These are phyloP conservation scores for Carallia pectinifolia DNA, from an alignment of 345 rosid species.

Conservation along the genomic window DNA sequence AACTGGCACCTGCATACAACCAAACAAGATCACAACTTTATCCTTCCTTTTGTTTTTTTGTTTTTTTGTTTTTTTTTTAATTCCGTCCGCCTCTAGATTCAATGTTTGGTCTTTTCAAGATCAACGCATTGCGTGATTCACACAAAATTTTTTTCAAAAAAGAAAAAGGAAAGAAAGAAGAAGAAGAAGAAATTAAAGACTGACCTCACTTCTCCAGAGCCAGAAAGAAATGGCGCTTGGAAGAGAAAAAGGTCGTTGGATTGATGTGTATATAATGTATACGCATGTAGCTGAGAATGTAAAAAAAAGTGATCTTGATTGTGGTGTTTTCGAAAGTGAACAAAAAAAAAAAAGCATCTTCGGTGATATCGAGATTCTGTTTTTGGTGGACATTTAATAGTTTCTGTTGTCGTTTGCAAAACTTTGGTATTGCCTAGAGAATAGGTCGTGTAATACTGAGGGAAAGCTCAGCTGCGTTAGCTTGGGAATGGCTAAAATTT, in stretches of 20 bases:
- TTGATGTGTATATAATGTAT: neutral
- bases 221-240: neutral
- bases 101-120: too few relatives aligned
- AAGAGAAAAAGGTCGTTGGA: neutral
- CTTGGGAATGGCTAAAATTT: too few relatives aligned
- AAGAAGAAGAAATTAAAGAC: neutral
- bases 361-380: constrained; percentile 37
- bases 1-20: too few relatives aligned
- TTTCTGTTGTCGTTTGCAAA: constrained; percentile 1
- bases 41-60: too few relatives aligned
- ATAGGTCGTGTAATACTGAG: neutral
- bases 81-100: too few relatives aligned
- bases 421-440: constrained; percentile 30
- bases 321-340: too few relatives aligned
- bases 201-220: neutral
- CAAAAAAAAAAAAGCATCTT: neutral
- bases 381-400: neutral
- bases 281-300: neutral
- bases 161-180: neutral
- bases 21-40: too few relatives aligned
- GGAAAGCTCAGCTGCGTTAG: too few relatives aligned
- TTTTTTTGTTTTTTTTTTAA: too few relatives aligned
- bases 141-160: too few relatives aligned
- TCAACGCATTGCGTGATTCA: too few relatives aligned
- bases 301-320: neutral